Evolutionary conservation across 371 early-diverging fungal genomes (phyloP).

Genomic region (Saksenaea vasiformis): DNA sequence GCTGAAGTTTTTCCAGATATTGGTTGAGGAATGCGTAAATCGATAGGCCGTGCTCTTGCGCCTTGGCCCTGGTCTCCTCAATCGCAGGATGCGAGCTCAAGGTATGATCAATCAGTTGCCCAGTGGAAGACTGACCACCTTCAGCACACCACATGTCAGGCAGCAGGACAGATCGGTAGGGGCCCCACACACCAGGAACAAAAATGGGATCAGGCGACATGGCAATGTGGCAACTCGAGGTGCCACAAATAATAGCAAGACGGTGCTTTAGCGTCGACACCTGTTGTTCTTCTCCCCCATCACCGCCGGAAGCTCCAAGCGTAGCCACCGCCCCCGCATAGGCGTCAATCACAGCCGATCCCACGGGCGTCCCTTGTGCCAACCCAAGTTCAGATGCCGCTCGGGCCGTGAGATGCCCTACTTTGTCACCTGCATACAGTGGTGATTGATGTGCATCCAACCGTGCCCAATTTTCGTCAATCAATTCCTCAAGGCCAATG

Average conservation of each 20-base stretch:
- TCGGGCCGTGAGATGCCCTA: conserved; percentile 47
- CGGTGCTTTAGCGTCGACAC: conserved; percentile 34
- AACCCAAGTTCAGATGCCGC: conserved; percentile 64
- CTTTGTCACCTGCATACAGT: conserved; percentile 59
- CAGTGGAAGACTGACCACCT: conserved; percentile 77
- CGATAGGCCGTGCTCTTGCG: conserved; percentile 22
- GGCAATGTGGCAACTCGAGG: conserved; percentile 73
- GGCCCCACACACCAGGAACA: conserved; percentile 65
- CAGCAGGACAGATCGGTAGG: conserved; percentile 68
- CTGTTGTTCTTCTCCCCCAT: conserved; percentile 10
- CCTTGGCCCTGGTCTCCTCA: conserved; percentile 27
- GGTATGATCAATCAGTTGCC: conserved; percentile 67
- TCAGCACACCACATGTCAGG: conserved; percentile 67
- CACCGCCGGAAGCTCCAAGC: conserved; percentile 50
- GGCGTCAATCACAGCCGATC: conserved; percentile 75
- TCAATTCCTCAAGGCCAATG: conserved; percentile 58
- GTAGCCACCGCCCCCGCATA: conserved; percentile 74
- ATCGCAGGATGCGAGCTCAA: conserved; percentile 61
- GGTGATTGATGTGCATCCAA: conserved; percentile 36
- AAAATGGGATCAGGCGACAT: conserved; percentile 57
- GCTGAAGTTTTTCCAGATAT: conserved; percentile 34
- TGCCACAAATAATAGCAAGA: conserved; percentile 74
- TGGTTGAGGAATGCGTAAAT: conserved; percentile 56
- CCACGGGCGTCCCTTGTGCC: conserved; percentile 57
- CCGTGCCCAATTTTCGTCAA: conserved; percentile 44